Base-by-base conservation (phyloP, 2,329 filamentous ascomycete species). In the Harringtonia aguacate region DNA sequence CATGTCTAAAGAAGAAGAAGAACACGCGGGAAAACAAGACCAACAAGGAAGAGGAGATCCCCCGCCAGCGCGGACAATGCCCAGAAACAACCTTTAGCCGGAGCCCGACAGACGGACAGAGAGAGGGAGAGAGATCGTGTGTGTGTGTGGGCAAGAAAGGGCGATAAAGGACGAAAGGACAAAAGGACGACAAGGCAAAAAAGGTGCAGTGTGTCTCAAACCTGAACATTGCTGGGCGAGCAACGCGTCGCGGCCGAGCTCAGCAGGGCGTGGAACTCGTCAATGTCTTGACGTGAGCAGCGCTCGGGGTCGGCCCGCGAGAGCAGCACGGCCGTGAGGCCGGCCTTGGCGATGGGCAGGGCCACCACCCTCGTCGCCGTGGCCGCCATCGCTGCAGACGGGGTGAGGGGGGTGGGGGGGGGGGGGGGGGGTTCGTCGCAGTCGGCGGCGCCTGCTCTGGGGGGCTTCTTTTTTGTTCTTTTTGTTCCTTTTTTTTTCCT, bases 221-320 rank as follows among this genome's bases (percentile, higher is more conserved):
- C 86, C 86, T 92, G 86, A 72, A 92, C 82, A 70, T 90, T 88
- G 70, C 71, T 66, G 58, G 79, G 74, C 57, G 84, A 85, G 75
- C 86, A 90, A 68, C 79, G 75, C 64, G 72, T 65, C 58, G 86
- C 66, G 55, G 75, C 74, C 58, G 72, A 66, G 61, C 80, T 74
- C 56, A 92, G 70, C 47, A 79, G 68, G 50, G 66, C 60, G 61
- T 87, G 76, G 61, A 90, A 84, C 46, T 72, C 63, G 53, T 81
- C 73, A 61, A 90, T 82, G 47, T 82, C 75, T 55, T 79, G 75
- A 58, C 81, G 79, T 39, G 77, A 65, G 45, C 86, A 73, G 10
- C 83, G 74, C 18, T 67, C 70, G n/a, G 84, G 83, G 58, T 90
- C 85, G 34, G 81, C 75, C 48, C 83, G 80, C 24, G 10, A 10